Evolutionary conservation across 768 basidiomycete genomes (phyloP).

Genomic region (Trametes villosa): DNA sequence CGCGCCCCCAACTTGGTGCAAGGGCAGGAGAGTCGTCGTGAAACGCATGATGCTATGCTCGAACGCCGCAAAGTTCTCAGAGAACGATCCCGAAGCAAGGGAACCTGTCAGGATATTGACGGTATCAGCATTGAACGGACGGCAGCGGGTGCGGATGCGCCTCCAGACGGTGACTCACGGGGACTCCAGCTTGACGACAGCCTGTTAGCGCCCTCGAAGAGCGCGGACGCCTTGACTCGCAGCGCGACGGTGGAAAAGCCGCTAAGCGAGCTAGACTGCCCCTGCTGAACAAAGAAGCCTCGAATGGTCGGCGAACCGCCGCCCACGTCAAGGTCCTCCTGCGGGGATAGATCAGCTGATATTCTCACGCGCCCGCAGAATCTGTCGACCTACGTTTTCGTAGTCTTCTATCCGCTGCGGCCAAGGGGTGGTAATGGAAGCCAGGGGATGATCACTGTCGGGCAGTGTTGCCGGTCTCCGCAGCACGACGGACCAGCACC

Average conservation of each 20-base stretch:
- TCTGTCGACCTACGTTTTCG: constrained; percentile 55
- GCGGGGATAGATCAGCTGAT: constrained; percentile 11
- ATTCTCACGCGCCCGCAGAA: constrained; percentile 3
- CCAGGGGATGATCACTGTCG: constrained; percentile 59
- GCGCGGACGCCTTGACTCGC: constrained; percentile 75
- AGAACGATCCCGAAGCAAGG: constrained; percentile 51
- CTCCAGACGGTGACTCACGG: constrained; percentile 46
- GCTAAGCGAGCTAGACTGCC: constrained; percentile 50
- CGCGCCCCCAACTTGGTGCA: constrained; percentile 63
- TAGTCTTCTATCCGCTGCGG: constrained; percentile 76
- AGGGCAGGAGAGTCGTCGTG: constrained; percentile 62
- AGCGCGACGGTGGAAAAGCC: constrained; percentile 68
- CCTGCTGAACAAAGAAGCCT: constrained; percentile 58
- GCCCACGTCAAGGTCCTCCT: constrained; percentile 63
- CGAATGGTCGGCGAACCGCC: constrained; percentile 61
- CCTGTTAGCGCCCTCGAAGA: constrained; percentile 69
- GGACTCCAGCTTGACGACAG: constrained; percentile 64
- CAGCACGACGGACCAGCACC: constrained; percentile 78
- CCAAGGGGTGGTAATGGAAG: constrained; percentile 76
- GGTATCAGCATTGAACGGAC: constrained; percentile 3
- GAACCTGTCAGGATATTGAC: constrained; percentile 32
- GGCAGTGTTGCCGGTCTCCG: constrained; percentile 69
- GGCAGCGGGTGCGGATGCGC: constrained; percentile 18
- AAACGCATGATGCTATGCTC: constrained; percentile 71
- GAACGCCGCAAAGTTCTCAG: constrained; percentile 61